A percentile compares a stretch with the other conserved stretches of the same genome.
These are phyloP conservation scores for Hypoxylon subgilvum DNA, from an alignment of 495 filamentous ascomycete genomes.

Conservation along the genomic window DNA sequence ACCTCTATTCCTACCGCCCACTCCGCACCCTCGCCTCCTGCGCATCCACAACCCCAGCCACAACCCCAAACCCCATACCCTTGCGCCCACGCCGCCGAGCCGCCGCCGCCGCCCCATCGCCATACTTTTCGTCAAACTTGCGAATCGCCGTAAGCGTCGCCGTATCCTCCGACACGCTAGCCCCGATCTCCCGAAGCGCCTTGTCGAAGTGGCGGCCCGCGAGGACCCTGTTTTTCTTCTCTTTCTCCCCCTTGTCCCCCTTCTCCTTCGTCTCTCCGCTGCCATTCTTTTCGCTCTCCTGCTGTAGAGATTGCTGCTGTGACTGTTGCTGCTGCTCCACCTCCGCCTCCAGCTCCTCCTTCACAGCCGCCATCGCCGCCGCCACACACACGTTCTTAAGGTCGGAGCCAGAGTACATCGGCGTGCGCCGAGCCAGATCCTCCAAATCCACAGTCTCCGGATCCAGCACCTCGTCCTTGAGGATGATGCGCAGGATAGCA, in stretches of 20 bases:
- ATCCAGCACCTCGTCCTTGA: constrained; percentile 77
- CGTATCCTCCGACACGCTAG: constrained; percentile 96
- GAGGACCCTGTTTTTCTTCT: constrained; percentile 70
- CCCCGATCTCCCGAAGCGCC: constrained; percentile 86
- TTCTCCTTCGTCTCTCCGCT: too few species aligned
- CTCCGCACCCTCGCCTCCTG: constrained; percentile 31
- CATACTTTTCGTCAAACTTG: constrained; percentile 96
- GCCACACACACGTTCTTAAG: constrained; percentile 93
- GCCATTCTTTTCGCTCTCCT: too few species aligned
- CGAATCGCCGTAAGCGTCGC: constrained; percentile 79
- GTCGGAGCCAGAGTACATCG: constrained; percentile 95
- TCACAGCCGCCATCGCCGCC: constrained; percentile 85
- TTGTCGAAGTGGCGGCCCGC: constrained; percentile 76
- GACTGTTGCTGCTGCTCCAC: constrained; percentile 51
- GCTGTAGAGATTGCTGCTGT: constrained; percentile 13
- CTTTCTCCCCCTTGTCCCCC: constrained; percentile 15
- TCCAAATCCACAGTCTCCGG: constrained; percentile 68
- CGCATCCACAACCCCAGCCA: constrained; percentile 29
- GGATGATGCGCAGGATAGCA: constrained; percentile 82
- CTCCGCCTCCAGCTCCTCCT: constrained; percentile 67
- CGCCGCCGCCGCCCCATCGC: constrained; percentile 78
- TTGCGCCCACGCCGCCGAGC: constrained; percentile 64
- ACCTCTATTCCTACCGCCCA: constrained; percentile 3
- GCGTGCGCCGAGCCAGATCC: constrained; percentile 74
- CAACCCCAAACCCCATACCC: constrained; percentile 69